phyloP scores from a whole-genome alignment of 441 rosid species.

The Erodium trifolium region DNA sequence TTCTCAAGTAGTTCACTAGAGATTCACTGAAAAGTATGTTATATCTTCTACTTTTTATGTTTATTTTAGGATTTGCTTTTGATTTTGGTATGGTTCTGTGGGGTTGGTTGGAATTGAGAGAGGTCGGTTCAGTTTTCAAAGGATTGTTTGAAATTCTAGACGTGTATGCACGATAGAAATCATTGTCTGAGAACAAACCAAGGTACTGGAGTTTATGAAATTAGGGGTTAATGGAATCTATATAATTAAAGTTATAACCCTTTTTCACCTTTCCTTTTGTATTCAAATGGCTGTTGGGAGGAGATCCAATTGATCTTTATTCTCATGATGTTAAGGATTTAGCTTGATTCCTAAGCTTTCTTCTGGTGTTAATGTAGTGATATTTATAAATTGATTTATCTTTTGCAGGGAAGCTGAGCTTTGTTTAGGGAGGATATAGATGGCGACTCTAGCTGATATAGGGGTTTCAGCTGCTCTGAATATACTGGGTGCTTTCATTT shows the following conservation, averaged over 20 bases:
- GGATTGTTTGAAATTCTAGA: background rate
- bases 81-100: background rate
- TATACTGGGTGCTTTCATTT: constrained; percentile 59
- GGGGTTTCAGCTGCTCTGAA: constrained; percentile 54
- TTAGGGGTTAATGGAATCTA: background rate
- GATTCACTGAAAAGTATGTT: background rate
- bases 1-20: background rate
- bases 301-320: too few relatives aligned
- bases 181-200: background rate
- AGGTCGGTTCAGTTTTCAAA: background rate
- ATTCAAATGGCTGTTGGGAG: too few relatives aligned
- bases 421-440: constrained; percentile 1
- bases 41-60: background rate
- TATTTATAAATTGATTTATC: background rate
- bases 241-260: too few relatives aligned
- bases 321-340: too few relatives aligned
- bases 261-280: too few relatives aligned
- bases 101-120: background rate
- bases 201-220: background rate
- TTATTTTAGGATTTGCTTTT: background rate
- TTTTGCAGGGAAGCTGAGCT: constrained; percentile 1
- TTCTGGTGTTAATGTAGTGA: too few relatives aligned
- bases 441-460: constrained; percentile 5
- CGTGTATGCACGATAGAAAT: background rate
- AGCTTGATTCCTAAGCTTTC: too few relatives aligned